Conservation (phyloP, 257 asterid genomes). For the Solanum acaule region DNA sequence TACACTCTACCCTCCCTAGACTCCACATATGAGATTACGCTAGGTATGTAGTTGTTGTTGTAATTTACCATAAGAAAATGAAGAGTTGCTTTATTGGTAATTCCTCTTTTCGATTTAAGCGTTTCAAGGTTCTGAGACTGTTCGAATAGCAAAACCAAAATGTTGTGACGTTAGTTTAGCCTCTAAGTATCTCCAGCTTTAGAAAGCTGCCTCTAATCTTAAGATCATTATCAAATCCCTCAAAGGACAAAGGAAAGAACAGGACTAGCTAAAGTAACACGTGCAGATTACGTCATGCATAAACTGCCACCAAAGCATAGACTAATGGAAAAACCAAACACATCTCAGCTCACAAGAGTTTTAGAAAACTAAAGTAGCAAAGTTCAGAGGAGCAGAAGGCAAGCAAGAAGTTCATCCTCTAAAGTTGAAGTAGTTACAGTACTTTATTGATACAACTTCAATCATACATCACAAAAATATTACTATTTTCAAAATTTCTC, state of each 20-base stretch:
- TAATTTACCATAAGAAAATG: neutral
- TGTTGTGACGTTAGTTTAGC: neutral
- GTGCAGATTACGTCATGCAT: neutral
- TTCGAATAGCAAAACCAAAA: neutral
- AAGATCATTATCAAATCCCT: neutral
- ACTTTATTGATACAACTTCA: neutral
- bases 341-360: neutral
- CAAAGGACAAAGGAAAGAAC: neutral
- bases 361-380: neutral
- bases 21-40: neutral
- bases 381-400: neutral
- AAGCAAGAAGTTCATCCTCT: neutral
- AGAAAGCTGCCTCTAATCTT: neutral
- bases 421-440: neutral
- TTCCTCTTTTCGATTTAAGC: neutral
- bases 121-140: neutral
- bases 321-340: neutral
- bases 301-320: neutral
- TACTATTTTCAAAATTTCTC: neutral
- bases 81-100: neutral
- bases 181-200: neutral
- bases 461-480: neutral
- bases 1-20: neutral
- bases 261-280: neutral
- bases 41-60: neutral